phyloP scores from a whole-genome alignment of 2,329 filamentous ascomycete species.

The Diaporthe sp. region DNA sequence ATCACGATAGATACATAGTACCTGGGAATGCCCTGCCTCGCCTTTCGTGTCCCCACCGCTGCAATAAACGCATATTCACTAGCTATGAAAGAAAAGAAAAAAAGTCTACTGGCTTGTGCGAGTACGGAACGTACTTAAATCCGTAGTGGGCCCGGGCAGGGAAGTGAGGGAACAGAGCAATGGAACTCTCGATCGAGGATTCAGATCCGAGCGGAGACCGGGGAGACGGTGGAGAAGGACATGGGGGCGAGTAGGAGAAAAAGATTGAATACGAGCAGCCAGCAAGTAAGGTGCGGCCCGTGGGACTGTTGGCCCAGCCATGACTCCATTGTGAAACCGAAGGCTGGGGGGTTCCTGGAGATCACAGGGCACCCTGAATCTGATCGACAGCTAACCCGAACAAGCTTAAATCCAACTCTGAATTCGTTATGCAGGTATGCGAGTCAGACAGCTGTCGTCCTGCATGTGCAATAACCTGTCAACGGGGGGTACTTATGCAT shows the following conservation, averaged over 20 bases:
- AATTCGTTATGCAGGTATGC: neutral
- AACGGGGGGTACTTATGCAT: neutral
- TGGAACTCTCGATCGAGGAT: constrained; percentile 26
- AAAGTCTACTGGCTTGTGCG: no score
- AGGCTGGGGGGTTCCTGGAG: constrained; percentile 1
- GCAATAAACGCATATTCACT: neutral
- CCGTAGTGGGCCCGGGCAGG: neutral
- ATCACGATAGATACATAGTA: neutral
- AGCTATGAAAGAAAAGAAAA: neutral
- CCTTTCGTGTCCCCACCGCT: neutral
- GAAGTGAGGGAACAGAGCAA: constrained; percentile 10
- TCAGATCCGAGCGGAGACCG: constrained; percentile 28
- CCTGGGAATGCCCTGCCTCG: neutral
- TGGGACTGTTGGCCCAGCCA: constrained; percentile 3
- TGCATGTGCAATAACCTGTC: neutral
- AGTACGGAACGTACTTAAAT: neutral
- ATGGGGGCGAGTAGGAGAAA: neutral
- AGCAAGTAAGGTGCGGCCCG: constrained; percentile 26
- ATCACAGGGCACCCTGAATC: neutral
- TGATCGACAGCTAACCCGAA: constrained; percentile 31
- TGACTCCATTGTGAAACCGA: constrained; percentile 27
- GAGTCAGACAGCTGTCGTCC: neutral
- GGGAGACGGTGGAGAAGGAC: neutral
- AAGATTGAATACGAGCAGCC: constrained; percentile 17
- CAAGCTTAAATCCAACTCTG: constrained; percentile 22